phyloP scores from a whole-genome alignment of 2,329 filamentous ascomycete species.

The Diplodia corticola region DNA sequence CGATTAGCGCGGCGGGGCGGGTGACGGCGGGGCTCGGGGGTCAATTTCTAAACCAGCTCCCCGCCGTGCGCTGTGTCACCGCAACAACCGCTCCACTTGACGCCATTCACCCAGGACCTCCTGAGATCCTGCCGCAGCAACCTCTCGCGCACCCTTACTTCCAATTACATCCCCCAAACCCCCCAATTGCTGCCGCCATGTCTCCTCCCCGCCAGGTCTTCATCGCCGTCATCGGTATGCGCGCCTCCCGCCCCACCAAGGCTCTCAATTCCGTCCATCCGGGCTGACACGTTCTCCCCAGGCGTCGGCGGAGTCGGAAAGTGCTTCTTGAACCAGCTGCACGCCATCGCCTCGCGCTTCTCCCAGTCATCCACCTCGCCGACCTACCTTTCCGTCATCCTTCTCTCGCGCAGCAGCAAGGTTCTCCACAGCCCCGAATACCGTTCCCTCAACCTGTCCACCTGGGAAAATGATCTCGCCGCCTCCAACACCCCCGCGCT shows the following conservation, averaged over 20 bases:
- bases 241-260: neutral
- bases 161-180: neutral
- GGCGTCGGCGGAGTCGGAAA: constrained; percentile 92
- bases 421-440: constrained; percentile 75
- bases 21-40: constrained; percentile 14
- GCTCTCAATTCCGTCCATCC: neutral
- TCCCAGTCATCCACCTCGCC: constrained; percentile 54
- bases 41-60: constrained; percentile 15
- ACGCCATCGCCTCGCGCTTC: constrained; percentile 63
- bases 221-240: constrained; percentile 50
- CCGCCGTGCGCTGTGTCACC: neutral
- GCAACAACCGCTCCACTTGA: constrained; percentile 16
- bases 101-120: constrained; percentile 11
- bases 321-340: constrained; percentile 82
- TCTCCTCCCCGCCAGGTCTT: constrained; percentile 46
- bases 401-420: constrained; percentile 83
- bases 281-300: constrained; percentile 39
- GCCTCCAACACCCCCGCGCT: constrained; percentile 66
- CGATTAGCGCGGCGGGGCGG: neutral
- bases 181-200: constrained; percentile 35
- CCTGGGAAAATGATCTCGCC: constrained; percentile 62
- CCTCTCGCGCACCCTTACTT: neutral
- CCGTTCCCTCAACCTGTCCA: constrained; percentile 63
- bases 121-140: neutral
- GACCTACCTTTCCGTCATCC: constrained; percentile 73